phyloP scores from a whole-genome alignment of 139 green algal genomes.

The Tetradesmus obliquus region DNA sequence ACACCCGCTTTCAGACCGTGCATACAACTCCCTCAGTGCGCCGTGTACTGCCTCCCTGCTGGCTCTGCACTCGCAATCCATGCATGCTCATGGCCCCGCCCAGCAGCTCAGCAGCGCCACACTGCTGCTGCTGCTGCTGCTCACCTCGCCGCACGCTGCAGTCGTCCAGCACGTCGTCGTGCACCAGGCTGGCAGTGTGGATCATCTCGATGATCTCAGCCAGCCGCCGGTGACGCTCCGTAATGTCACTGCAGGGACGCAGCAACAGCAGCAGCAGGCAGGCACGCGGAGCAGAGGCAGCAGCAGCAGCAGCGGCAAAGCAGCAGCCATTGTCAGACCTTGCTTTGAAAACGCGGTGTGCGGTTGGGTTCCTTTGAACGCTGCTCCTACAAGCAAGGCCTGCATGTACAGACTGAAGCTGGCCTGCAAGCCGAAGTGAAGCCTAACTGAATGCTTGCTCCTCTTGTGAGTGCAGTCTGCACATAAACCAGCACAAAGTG shows the following conservation, averaged over 20 bases:
- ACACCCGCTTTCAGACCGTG: neutral
- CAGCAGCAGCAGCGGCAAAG: neutral
- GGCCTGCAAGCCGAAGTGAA: too few relatives aligned
- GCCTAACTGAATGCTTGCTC: too few relatives aligned
- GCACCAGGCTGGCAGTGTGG: slow-evolving; percentile 97
- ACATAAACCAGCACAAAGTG: too few relatives aligned
- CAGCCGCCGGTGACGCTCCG: slow-evolving; percentile 86
- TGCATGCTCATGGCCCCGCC: too few relatives aligned
- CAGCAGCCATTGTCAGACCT: neutral
- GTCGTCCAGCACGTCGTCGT: slow-evolving; percentile 99
- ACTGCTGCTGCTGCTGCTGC: neutral
- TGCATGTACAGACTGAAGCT: too few relatives aligned
- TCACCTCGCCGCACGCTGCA: slow-evolving; percentile 87
- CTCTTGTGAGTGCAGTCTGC: too few relatives aligned
- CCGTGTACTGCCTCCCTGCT: too few relatives aligned
- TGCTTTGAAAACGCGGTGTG: neutral
- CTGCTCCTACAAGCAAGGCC: too few relatives aligned
- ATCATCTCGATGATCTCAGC: slow-evolving; percentile 99
- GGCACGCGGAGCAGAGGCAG: neutral
- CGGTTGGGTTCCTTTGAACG: too few relatives aligned
- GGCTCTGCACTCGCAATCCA: too few relatives aligned
- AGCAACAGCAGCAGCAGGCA: neutral
- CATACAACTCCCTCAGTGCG: too few relatives aligned
- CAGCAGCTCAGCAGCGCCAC: neutral
- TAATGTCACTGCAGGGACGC: slow-evolving; percentile 84